Conservation (phyloP, 768 basidiomycete genomes). For the Trametes meyenii region DNA sequence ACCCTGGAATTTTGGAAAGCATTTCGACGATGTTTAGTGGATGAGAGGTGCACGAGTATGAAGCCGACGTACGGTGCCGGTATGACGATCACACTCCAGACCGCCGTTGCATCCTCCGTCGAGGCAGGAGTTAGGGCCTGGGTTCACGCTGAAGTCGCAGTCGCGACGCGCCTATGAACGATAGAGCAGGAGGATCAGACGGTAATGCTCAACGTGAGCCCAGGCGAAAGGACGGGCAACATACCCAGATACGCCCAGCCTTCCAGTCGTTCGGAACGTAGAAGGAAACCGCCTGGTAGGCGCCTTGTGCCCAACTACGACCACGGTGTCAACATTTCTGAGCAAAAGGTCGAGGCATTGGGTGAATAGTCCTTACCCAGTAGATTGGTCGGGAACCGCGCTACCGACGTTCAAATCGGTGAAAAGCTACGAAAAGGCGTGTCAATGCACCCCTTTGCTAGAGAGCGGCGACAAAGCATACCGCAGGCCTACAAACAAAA, state of each 20-base stretch:
- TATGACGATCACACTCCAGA: slow-evolving; percentile 38
- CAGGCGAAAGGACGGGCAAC: neutral
- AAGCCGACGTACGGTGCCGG: slow-evolving; percentile 37
- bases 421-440: slow-evolving; percentile 25
- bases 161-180: slow-evolving; percentile 32
- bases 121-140: slow-evolving; percentile 37
- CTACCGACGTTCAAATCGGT: slow-evolving; percentile 38
- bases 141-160: slow-evolving; percentile 39
- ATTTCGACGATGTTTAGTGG: neutral
- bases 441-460: too few relatives aligned
- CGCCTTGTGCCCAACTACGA: slow-evolving; percentile 31
- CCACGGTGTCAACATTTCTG: neutral
- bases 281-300: slow-evolving; percentile 33
- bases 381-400: slow-evolving; percentile 32
- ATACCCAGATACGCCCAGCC: slow-evolving; percentile 41
- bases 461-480: slow-evolving; percentile 11
- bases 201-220: neutral
- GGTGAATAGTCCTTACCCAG: slow-evolving; percentile 29
- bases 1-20: slow-evolving; percentile 21
- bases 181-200: neutral
- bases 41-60: neutral
- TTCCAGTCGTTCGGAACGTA: slow-evolving; percentile 41
- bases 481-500: slow-evolving; percentile 33
- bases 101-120: slow-evolving; percentile 46
- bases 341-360: neutral